These are phyloP conservation scores for Ascochyta fabae DNA, from an alignment of 2,329 filamentous ascomycete species.

Conservation along the genomic window DNA sequence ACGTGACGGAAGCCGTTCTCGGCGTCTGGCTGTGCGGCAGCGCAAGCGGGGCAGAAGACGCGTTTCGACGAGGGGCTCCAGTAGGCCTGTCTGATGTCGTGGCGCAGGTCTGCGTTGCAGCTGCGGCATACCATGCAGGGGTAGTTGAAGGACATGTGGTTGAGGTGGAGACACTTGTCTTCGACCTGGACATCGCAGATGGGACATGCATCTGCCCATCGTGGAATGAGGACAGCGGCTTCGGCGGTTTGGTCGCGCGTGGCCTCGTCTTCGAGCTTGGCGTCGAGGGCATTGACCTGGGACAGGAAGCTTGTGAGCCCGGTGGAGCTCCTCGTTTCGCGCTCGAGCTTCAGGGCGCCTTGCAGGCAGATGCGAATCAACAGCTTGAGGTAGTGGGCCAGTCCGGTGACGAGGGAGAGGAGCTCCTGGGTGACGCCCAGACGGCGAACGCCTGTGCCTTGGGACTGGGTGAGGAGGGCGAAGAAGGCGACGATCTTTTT, in stretches of 20 bases:
- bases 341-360: slow-evolving; percentile 87
- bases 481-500: slow-evolving; percentile 99
- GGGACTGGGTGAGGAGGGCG: slow-evolving; percentile 89
- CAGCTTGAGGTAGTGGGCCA: slow-evolving; percentile 96
- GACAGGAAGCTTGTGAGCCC: slow-evolving; percentile 84
- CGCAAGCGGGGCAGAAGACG: slow-evolving; percentile 75
- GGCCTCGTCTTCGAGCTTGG: slow-evolving; percentile 45
- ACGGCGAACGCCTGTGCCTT: slow-evolving; percentile 87
- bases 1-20: slow-evolving; percentile 73
- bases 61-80: slow-evolving; percentile 72
- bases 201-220: slow-evolving; percentile 75
- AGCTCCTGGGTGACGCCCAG: slow-evolving; percentile 96
- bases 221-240: slow-evolving; percentile 52
- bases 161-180: slow-evolving; percentile 83
- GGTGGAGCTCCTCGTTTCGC: slow-evolving; percentile 75
- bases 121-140: slow-evolving; percentile 74
- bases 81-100: slow-evolving; percentile 71
- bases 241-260: slow-evolving; percentile 51
- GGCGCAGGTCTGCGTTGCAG: slow-evolving; percentile 76
- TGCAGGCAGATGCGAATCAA: slow-evolving; percentile 96
- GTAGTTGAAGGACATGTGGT: slow-evolving; percentile 82
- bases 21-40: slow-evolving; percentile 62
- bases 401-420: slow-evolving; percentile 93
- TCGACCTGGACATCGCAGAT: slow-evolving; percentile 87
- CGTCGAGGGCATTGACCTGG: slow-evolving; percentile 82